Percentiles rank a stretch among this genome's conserved stretches.
Evolutionary conservation across 2,329 filamentous ascomycete genomes (phyloP).

Genomic region (Rhinocladiella mackenziei): DNA sequence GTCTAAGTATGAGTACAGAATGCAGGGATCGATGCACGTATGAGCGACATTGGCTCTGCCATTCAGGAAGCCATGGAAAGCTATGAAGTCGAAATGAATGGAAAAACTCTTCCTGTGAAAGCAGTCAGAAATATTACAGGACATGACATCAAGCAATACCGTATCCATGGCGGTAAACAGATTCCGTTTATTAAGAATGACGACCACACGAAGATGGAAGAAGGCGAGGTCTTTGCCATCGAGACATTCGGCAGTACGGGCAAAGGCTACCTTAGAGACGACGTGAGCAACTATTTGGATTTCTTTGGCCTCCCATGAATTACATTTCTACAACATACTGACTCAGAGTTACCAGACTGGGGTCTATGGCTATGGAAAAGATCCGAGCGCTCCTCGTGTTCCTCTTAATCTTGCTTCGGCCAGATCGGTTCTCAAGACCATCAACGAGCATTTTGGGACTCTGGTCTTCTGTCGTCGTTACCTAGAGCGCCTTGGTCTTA

Average conservation of each 20-base stretch:
- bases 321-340: conserved; percentile 9
- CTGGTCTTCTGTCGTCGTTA: conserved; percentile 60
- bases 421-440: conserved; percentile 54
- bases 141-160: conserved; percentile 53
- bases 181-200: conserved; percentile 53
- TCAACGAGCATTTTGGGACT: conserved; percentile 60
- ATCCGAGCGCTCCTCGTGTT: conserved; percentile 35
- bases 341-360: conserved; percentile 40
- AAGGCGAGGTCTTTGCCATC: conserved; percentile 56
- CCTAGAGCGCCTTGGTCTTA: conserved; percentile 58
- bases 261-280: conserved; percentile 47
- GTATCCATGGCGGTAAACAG: conserved; percentile 55
- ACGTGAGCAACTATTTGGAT: conserved; percentile 35
- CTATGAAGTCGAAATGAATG: conserved; percentile 55
- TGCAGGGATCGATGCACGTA: conserved; percentile 54
- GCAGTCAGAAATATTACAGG: conserved; percentile 53
- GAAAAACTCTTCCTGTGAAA: conserved; percentile 53
- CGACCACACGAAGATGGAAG: conserved; percentile 53
- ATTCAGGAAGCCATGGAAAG: conserved; percentile 62
- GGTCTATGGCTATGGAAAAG: conserved; percentile 52
- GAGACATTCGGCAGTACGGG: conserved; percentile 58
- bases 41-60: conserved; percentile 53
- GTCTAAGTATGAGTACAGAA: conserved; percentile 32
- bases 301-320: conserved; percentile 3
- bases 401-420: conserved; percentile 50